phyloP scores from a whole-genome alignment of 2,329 filamentous ascomycete genomes.

The Xylariaceae sp. region DNA sequence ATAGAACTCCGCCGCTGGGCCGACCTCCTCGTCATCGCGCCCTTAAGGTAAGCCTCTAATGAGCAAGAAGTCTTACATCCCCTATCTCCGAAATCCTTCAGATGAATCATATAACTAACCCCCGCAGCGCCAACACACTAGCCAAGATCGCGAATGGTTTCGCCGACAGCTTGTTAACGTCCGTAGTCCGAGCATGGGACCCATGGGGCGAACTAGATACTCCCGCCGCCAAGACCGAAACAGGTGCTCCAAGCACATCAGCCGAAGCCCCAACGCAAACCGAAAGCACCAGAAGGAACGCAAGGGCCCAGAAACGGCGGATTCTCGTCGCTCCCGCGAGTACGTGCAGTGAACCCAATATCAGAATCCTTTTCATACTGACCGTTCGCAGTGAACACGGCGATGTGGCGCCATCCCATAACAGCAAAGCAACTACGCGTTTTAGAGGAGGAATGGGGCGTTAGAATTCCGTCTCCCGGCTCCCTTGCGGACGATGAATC shows the following conservation, averaged over 20 bases:
- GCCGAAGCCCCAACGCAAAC: neutral
- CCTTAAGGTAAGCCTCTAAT: conserved; percentile 50
- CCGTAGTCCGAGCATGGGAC: conserved; percentile 84
- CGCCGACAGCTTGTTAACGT: conserved; percentile 70
- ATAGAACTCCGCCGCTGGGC: conserved; percentile 82
- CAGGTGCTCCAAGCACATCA: no score
- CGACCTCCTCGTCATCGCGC: conserved; percentile 73
- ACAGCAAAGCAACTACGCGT: conserved; percentile 67
- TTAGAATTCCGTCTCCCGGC: conserved; percentile 22
- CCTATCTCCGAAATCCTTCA: no score
- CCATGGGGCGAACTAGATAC: conserved; percentile 57
- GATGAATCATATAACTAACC: neutral
- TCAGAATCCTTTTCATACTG: no score
- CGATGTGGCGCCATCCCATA: conserved; percentile 85
- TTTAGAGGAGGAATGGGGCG: conserved; percentile 71
- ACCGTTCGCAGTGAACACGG: conserved; percentile 70
- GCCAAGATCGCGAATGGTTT: conserved; percentile 79
- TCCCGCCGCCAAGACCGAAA: neutral
- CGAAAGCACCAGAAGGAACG: conserved; percentile 2
- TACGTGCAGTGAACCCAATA: conserved; percentile 9
- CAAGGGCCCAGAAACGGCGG: conserved; percentile 47
- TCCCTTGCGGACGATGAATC: conserved; percentile 30
- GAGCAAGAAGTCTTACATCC: no score
- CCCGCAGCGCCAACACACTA: conserved; percentile 68
- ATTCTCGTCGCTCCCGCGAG: conserved; percentile 65